Percentiles rank a stretch among this genome's conserved stretches.
These are phyloP conservation scores for Chimonanthus praecox DNA, from an alignment of 164 flowering plant genomes.

Conservation along the genomic window DNA sequence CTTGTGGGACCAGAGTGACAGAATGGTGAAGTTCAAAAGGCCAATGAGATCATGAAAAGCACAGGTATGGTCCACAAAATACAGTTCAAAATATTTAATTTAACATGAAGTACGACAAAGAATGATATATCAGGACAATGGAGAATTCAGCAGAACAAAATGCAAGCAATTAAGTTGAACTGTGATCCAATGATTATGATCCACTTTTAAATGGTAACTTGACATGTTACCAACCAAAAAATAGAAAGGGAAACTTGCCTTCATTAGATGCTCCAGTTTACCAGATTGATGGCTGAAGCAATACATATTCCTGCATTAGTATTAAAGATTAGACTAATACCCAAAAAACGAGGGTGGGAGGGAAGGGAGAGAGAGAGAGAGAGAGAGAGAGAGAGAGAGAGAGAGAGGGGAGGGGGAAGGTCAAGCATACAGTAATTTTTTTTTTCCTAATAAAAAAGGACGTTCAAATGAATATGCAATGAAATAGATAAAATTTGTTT, in stretches of 20 bases:
- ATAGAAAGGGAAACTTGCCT: slow-evolving; percentile 35
- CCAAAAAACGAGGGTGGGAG: no score
- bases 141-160: background rate
- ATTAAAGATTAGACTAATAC: background rate
- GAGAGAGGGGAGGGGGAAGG: background rate
- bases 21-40: background rate
- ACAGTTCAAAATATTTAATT: background rate
- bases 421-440: background rate
- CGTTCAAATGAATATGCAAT: background rate
- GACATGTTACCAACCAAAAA: background rate
- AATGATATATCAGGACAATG: no score
- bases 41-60: background rate
- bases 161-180: background rate
- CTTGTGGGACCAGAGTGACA: background rate
- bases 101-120: background rate
- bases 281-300: slow-evolving; percentile 95
- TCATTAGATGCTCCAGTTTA: slow-evolving; percentile 94
- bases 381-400: no score
- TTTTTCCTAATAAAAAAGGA: no score
- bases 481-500: background rate
- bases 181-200: background rate
- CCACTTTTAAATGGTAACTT: background rate
- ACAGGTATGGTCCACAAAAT: background rate
- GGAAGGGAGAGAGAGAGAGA: no score
- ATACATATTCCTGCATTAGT: slow-evolving; percentile 68